These are phyloP conservation scores for Tetradesmus lagerheimii DNA, from an alignment of 139 green algal species.

Conservation along the genomic window DNA sequence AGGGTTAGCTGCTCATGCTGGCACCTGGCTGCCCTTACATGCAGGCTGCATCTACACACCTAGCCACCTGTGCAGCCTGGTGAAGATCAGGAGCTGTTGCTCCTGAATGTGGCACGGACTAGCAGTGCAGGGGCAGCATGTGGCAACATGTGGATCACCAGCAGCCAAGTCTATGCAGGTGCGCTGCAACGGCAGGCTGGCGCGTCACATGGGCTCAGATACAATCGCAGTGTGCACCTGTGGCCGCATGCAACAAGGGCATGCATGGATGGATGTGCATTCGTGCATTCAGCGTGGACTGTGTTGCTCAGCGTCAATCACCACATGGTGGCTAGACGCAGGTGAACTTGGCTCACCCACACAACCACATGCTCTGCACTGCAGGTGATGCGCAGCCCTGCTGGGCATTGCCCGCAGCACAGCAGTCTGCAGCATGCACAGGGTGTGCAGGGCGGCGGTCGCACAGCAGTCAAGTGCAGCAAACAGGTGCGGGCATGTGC, in stretches of 20 bases:
- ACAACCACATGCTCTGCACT: neutral
- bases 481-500: neutral
- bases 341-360: neutral
- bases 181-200: neutral
- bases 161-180: neutral
- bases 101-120: constrained; percentile 26
- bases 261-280: neutral
- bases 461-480: neutral
- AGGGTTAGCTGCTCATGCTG: neutral
- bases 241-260: constrained; percentile 4
- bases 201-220: neutral
- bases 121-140: constrained; percentile 13
- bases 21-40: neutral
- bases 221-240: neutral
- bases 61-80: neutral
- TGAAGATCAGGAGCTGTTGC: constrained; percentile 8
- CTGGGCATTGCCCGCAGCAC: neutral
- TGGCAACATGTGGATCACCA: neutral
- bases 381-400: neutral
- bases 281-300: neutral
- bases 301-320: too few species aligned
- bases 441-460: neutral
- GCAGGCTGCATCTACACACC: neutral
- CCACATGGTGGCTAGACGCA: too few species aligned
- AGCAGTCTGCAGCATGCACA: neutral